Evolutionary conservation across 2,329 filamentous ascomycete genomes (phyloP).

Genomic region (Aureobasidium sp.): DNA sequence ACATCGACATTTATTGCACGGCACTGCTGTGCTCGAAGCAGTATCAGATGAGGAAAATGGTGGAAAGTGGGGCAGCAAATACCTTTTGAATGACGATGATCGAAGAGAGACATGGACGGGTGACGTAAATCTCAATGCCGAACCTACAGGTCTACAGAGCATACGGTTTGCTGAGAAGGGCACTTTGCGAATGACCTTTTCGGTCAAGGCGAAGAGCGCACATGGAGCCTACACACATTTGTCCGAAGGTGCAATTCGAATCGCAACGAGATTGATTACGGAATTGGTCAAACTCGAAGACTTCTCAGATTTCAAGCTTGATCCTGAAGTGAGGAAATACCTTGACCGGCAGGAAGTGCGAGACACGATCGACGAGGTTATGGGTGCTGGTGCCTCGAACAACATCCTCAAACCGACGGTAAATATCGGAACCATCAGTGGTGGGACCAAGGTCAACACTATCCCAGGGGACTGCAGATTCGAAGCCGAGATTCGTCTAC

Average conservation of each 20-base stretch:
- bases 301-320: slow-evolving; percentile 21
- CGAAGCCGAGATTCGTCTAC: slow-evolving; percentile 33
- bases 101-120: slow-evolving; percentile 26
- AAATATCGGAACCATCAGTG: slow-evolving; percentile 34
- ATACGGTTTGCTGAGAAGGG: slow-evolving; percentile 37
- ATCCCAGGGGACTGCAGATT: slow-evolving; percentile 32
- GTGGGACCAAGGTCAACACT: slow-evolving; percentile 36
- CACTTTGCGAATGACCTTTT: slow-evolving; percentile 32
- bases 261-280: slow-evolving; percentile 26
- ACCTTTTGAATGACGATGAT: slow-evolving; percentile 26
- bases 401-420: slow-evolving; percentile 29
- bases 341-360: slow-evolving; percentile 25
- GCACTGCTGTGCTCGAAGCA: slow-evolving; percentile 21
- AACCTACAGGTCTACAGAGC: slow-evolving; percentile 31
- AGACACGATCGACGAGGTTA: slow-evolving; percentile 26
- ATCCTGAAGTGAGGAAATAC: slow-evolving; percentile 22
- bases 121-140: slow-evolving; percentile 32
- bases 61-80: slow-evolving; percentile 29
- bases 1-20: slow-evolving; percentile 12
- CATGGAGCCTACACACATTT: slow-evolving; percentile 35
- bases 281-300: slow-evolving; percentile 22
- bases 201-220: slow-evolving; percentile 25
- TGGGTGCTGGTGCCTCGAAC: slow-evolving; percentile 29
- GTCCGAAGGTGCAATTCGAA: slow-evolving; percentile 30
- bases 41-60: slow-evolving; percentile 36